Evolutionary conservation across 768 basidiomycete species (phyloP).

Genomic region (Hebeloma cylindrosporum): DNA sequence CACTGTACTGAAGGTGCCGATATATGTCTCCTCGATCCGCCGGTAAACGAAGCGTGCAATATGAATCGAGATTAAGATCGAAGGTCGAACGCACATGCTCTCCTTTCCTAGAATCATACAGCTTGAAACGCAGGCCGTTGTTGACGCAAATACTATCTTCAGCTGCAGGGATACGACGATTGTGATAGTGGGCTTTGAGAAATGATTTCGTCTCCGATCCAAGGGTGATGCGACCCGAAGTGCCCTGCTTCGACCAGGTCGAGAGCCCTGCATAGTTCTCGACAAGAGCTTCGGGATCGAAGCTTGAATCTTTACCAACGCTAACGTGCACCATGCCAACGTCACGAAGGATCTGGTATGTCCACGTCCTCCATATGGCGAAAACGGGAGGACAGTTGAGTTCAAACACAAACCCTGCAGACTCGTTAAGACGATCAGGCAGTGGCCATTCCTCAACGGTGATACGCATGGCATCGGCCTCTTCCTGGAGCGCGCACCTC

Average conservation of each 20-base stretch:
- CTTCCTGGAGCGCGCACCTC: conserved; percentile 25
- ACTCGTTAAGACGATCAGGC: conserved; percentile 23
- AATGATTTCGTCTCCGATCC: conserved; percentile 38
- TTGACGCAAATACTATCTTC: conserved; percentile 22
- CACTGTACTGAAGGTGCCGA: conserved; percentile 32
- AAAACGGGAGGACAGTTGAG: conserved; percentile 38
- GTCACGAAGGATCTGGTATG: conserved; percentile 38
- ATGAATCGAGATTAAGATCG: conserved; percentile 15
- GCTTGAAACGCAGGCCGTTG: conserved; percentile 29
- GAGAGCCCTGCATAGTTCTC: conserved; percentile 6
- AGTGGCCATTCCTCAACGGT: conserved; percentile 48
- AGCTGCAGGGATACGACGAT: conserved; percentile 12
- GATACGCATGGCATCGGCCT: conserved; percentile 27
- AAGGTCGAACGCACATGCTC: conserved; percentile 17
- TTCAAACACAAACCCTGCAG: conserved; percentile 41
- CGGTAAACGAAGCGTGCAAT: conserved; percentile 33
- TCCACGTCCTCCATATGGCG: conserved; percentile 43
- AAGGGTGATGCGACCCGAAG: conserved; percentile 32
- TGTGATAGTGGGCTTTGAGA: conserved; percentile 31
- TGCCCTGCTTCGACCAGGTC: conserved; percentile 8
- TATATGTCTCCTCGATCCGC: conserved; percentile 33
- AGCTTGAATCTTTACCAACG: no score
- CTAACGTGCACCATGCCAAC: conserved; percentile 33
- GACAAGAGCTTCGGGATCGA: neutral
- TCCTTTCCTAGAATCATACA: conserved; percentile 27